These are phyloP conservation scores for Teratosphaeria destructans DNA, from an alignment of 2,329 filamentous ascomycete species.

Conservation along the genomic window DNA sequence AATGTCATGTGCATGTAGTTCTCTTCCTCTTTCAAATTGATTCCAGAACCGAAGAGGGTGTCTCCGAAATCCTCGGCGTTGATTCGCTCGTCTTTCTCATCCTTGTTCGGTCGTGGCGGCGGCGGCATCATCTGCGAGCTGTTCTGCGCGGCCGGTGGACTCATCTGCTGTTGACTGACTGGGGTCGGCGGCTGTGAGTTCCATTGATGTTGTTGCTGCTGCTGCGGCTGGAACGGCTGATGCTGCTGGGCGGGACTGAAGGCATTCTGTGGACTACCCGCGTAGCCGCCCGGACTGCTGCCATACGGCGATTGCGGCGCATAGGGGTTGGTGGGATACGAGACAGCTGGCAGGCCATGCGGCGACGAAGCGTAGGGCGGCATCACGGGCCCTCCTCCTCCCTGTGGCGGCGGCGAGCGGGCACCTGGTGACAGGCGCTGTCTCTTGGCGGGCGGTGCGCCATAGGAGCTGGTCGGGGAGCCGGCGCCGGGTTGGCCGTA, in stretches of 20 bases:
- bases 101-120: conserved; percentile 47
- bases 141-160: conserved; percentile 5
- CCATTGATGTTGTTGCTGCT: conserved; percentile 7
- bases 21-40: conserved; percentile 79
- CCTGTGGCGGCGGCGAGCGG: conserved; percentile 42
- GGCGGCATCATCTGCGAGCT: conserved; percentile 43
- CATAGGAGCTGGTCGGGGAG: conserved; percentile 24
- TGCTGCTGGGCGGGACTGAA: conserved; percentile 25
- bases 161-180: conserved; percentile 4
- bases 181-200: conserved; percentile 10
- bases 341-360: conserved; percentile 26
- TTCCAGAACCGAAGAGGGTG: conserved; percentile 71
- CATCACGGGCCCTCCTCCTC: conserved; percentile 13
- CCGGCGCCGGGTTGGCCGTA: conserved; percentile 41
- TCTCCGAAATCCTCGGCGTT: conserved; percentile 68
- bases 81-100: conserved; percentile 48
- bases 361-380: conserved; percentile 28
- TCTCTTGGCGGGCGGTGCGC: conserved; percentile 62
- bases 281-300: conserved; percentile 15
- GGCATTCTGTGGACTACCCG: conserved; percentile 16
- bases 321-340: conserved; percentile 27
- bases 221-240: conserved; percentile 8
- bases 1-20: conserved; percentile 64
- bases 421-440: conserved; percentile 60
- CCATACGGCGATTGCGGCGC: conserved; percentile 23